phyloP scores from a whole-genome alignment of 108 stramenopile genomes.

The Asterionellopsis glacialis region DNA sequence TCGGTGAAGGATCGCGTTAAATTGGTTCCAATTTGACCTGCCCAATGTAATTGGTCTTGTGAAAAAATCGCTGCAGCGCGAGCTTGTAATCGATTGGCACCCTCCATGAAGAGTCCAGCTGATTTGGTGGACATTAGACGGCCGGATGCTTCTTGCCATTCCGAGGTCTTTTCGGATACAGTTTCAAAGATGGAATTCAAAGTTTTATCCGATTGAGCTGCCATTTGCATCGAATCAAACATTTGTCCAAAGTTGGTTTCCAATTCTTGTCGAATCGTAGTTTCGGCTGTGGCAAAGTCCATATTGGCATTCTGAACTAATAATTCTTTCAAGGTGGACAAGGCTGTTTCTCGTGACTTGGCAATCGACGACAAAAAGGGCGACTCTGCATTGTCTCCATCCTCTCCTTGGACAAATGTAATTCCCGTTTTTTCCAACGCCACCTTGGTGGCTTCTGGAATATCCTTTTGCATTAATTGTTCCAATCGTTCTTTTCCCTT shows the following conservation, averaged over 20 bases:
- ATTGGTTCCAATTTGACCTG: conserved; percentile 55
- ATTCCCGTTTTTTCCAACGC: conserved; percentile 63
- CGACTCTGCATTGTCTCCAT: conserved; percentile 9
- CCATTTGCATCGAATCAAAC: conserved; percentile 61
- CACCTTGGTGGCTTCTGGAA: conserved; percentile 50
- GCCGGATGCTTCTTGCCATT: conserved; percentile 83
- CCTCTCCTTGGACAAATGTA: conserved; percentile 25
- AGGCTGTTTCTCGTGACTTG: conserved; percentile 59
- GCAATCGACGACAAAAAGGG: conserved; percentile 21
- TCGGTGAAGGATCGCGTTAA: conserved; percentile 82
- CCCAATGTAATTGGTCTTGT: conserved; percentile 49
- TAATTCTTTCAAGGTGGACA: conserved; percentile 43
- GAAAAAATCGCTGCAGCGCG: conserved; percentile 60
- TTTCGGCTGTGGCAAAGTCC: conserved; percentile 7
- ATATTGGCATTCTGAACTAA: conserved; percentile 10
- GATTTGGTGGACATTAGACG: conserved; percentile 71
- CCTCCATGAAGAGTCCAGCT: conserved; percentile 75
- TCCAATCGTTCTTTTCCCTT: conserved; percentile 59
- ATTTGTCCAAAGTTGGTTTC: conserved; percentile 58
- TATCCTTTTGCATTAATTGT: conserved; percentile 54
- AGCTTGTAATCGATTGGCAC: conserved; percentile 65
- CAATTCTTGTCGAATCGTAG: conserved; percentile 20
- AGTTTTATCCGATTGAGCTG: conserved; percentile 67
- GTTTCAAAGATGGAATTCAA: conserved; percentile 55
- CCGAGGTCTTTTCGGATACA: conserved; percentile 67